phyloP scores from a whole-genome alignment of 2,329 filamentous ascomycete species.

The Colletotrichum abscissum region DNA sequence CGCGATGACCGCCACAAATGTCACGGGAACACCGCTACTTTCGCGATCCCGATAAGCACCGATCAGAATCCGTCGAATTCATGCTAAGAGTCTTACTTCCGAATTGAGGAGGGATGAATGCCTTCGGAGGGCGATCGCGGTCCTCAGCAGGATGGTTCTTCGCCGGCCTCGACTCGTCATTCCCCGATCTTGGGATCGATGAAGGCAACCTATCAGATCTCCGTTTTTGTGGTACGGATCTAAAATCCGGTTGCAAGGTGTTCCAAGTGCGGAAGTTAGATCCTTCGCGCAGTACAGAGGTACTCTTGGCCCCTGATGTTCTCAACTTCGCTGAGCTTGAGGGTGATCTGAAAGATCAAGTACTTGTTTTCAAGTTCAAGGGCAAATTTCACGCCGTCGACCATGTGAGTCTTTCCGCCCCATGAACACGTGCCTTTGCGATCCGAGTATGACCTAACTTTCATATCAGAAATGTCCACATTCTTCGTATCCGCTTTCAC shows the following conservation, averaged over 20 bases:
- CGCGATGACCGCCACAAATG: neutral
- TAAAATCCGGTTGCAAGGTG: slow-evolving; percentile 68
- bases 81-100: neutral
- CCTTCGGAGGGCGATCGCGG: slow-evolving; percentile 38
- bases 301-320: slow-evolving; percentile 48
- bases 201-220: slow-evolving; percentile 51
- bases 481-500: slow-evolving; percentile 72
- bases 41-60: neutral
- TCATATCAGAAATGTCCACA: slow-evolving; percentile 71
- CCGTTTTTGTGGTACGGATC: slow-evolving; percentile 50
- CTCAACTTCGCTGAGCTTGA: slow-evolving; percentile 41
- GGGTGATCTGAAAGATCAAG: slow-evolving; percentile 64
- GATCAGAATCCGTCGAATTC: too few species aligned
- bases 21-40: neutral
- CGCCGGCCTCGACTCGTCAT: slow-evolving; percentile 65
- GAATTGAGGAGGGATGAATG: slow-evolving; percentile 36
- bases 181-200: slow-evolving; percentile 61
- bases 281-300: slow-evolving; percentile 47
- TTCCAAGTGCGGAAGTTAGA: slow-evolving; percentile 60
- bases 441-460: neutral
- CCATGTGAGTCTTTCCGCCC: slow-evolving; percentile 62
- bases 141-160: slow-evolving; percentile 59
- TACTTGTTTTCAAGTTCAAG: slow-evolving; percentile 73
- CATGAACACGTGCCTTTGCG: too few species aligned
- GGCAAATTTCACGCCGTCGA: slow-evolving; percentile 75